A percentile compares a stretch with the other conserved stretches of the same genome.
Evolutionary conservation across 2,329 filamentous ascomycete species (phyloP).

Genomic region (Cercospora janseana): DNA sequence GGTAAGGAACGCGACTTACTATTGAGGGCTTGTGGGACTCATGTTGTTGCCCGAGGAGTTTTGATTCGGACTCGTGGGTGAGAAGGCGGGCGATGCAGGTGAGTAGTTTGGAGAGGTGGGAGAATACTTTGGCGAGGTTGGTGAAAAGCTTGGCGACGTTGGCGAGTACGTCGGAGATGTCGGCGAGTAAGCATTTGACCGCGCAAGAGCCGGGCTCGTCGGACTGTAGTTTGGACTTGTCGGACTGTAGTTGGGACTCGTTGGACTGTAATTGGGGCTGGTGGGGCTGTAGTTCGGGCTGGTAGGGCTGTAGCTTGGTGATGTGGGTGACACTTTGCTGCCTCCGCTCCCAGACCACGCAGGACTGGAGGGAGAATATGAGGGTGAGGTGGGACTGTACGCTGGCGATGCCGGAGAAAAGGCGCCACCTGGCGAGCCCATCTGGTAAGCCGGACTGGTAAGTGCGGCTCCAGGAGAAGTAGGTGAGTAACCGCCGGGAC

Average conservation of each 20-base stretch:
- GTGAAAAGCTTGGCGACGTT: slow-evolving; percentile 46
- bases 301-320: slow-evolving; percentile 39
- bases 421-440: slow-evolving; percentile 47
- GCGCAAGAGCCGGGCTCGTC: no score
- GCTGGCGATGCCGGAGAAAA: slow-evolving; percentile 52
- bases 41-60: slow-evolving; percentile 42
- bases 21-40: slow-evolving; percentile 55
- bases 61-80: slow-evolving; percentile 44
- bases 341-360: slow-evolving; percentile 40
- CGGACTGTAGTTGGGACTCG: slow-evolving; percentile 51
- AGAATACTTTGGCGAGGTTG: slow-evolving; percentile 67
- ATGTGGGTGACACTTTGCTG: slow-evolving; percentile 35
- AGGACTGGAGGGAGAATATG: slow-evolving; percentile 54
- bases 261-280: slow-evolving; percentile 43
- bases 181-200: slow-evolving; percentile 19
- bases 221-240: slow-evolving; percentile 24
- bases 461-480: slow-evolving; percentile 49
- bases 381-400: slow-evolving; percentile 54
- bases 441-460: slow-evolving; percentile 54
- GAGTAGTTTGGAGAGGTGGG: slow-evolving; percentile 49
- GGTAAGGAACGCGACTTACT: slow-evolving; percentile 34
- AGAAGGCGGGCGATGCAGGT: slow-evolving; percentile 54
- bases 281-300: slow-evolving; percentile 39
- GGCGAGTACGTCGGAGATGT: slow-evolving; percentile 38
- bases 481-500: slow-evolving; percentile 37